Evolutionary conservation across 805 yeast genomes (phyloP).

Genomic region (Wickerhamiella azymoides): DNA sequence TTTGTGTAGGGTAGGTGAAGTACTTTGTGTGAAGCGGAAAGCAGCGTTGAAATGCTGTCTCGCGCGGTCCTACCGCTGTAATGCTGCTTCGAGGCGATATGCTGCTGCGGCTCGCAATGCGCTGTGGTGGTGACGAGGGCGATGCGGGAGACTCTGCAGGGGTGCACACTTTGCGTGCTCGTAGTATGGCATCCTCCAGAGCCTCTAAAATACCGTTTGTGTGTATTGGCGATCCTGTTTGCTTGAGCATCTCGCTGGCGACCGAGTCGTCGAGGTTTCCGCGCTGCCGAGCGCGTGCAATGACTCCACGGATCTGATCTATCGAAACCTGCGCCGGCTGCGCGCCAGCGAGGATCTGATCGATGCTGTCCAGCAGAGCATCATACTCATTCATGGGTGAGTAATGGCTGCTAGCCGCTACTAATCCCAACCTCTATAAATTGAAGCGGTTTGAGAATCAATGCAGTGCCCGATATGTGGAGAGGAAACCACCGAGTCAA

Average conservation of each 20-base stretch:
- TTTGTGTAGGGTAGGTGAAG: neutral
- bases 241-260: neutral
- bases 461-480: conserved; percentile 23
- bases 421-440: too few species aligned
- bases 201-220: neutral
- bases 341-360: neutral
- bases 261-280: neutral
- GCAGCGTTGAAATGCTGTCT: conserved; percentile 1
- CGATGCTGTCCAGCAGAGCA: neutral
- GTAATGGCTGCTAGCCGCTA: too few species aligned
- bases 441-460: neutral
- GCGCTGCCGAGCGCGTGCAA: neutral
- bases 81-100: neutral
- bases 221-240: neutral
- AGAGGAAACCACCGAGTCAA: conserved; percentile 19
- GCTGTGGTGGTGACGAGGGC: neutral
- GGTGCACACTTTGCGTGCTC: neutral
- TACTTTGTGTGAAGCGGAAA: conserved; percentile 4
- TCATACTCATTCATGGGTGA: neutral
- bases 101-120: neutral
- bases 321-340: neutral
- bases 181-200: neutral
- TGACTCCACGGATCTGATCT: neutral
- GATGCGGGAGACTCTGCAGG: neutral
- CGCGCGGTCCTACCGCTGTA: neutral